These are phyloP conservation scores for Punctularia strigosozonata DNA, from an alignment of 768 basidiomycete genomes.

Conservation along the genomic window DNA sequence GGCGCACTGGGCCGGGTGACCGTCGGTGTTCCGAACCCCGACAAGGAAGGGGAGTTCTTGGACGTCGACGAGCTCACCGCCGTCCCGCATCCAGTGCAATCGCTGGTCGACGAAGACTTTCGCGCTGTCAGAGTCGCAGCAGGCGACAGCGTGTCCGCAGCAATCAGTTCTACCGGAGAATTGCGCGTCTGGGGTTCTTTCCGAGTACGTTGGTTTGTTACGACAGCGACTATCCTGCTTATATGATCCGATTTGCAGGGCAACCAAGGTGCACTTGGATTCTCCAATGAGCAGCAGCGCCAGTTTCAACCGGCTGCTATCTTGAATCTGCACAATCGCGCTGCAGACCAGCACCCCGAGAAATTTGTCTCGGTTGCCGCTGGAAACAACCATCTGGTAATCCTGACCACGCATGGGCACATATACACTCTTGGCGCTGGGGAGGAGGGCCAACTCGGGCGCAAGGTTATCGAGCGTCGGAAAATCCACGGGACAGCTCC, in stretches of 20 bases:
- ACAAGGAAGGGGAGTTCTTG: slow-evolving; percentile 44
- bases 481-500: slow-evolving; percentile 86
- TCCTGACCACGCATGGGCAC: slow-evolving; percentile 78
- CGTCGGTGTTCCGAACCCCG: slow-evolving; percentile 42
- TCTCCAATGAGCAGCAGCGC: slow-evolving; percentile 51
- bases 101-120: slow-evolving; percentile 69
- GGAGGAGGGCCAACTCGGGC: slow-evolving; percentile 84
- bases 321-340: slow-evolving; percentile 46
- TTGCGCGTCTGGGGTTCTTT: slow-evolving; percentile 86
- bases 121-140: slow-evolving; percentile 73
- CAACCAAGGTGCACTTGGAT: slow-evolving; percentile 77
- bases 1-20: slow-evolving; percentile 80
- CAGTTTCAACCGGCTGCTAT: slow-evolving; percentile 58
- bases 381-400: slow-evolving; percentile 83
- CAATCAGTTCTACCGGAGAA: slow-evolving; percentile 68
- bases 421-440: slow-evolving; percentile 88
- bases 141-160: slow-evolving; percentile 84
- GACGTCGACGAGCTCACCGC: slow-evolving; percentile 40
- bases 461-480: slow-evolving; percentile 79
- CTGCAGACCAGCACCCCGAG: slow-evolving; percentile 54
- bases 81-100: slow-evolving; percentile 53
- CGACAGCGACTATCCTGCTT: slow-evolving; percentile 1
- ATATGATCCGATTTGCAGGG: slow-evolving; percentile 27
- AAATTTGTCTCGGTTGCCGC: slow-evolving; percentile 67
- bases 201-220: slow-evolving; percentile 42